Conservation (phyloP, 768 basidiomycete genomes). For the Termitomyces sp. region DNA sequence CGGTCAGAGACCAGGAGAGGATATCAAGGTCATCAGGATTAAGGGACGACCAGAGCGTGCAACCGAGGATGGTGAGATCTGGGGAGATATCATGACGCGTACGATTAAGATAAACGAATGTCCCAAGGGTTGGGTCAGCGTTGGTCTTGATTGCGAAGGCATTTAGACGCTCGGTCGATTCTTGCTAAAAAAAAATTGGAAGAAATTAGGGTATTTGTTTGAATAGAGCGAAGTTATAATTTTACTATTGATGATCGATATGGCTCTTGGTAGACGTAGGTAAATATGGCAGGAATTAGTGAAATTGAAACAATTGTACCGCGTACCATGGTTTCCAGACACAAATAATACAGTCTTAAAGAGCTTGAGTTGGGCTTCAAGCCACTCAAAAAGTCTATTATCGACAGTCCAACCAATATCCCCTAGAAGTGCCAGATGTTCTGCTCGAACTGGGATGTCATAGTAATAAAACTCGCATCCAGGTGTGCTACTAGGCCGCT, state of each 20-base stretch:
- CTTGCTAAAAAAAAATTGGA: background rate
- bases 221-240: background rate
- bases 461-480: conserved; percentile 15
- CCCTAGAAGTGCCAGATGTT: conserved; percentile 27
- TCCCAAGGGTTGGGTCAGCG: conserved; percentile 8
- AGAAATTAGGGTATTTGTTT: background rate
- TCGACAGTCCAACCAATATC: conserved; percentile 29
- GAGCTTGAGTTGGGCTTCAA: conserved; percentile 20
- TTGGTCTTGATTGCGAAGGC: background rate
- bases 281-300: background rate
- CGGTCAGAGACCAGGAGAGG: conserved; percentile 21
- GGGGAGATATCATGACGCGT: conserved; percentile 27
- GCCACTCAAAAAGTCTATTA: conserved; percentile 25
- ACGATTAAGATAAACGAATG: conserved; percentile 27
- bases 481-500: background rate
- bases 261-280: background rate
- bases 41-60: conserved; percentile 32
- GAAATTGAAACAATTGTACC: too few species aligned
- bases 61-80: conserved; percentile 30
- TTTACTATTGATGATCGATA: background rate
- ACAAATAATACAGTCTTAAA: conserved; percentile 29
- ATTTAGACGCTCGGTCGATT: background rate
- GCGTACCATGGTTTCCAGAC: conserved; percentile 24
- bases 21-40: conserved; percentile 21
- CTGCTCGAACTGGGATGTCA: conserved; percentile 19